Percentiles rank a stretch among this genome's conserved stretches.
Conservation (phyloP, 257 asterid genomes). For the Solanum chilense region DNA sequence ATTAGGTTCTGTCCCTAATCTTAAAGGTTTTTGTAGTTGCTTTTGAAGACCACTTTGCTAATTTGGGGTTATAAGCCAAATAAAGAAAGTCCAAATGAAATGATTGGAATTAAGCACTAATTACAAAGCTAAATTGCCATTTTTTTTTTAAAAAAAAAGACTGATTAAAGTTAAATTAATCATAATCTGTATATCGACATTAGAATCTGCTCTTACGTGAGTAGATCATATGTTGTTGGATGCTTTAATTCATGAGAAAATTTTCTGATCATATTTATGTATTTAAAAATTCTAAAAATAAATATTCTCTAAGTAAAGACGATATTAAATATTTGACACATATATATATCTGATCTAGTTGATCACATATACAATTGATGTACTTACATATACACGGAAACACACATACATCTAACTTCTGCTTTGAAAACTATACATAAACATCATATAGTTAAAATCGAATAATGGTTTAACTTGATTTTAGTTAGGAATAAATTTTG, state of each 20-base stretch:
- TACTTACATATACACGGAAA: background rate
- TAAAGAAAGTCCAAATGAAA: background rate
- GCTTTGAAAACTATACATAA: too few species aligned
- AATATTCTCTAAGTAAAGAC: background rate
- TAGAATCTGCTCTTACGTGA: background rate
- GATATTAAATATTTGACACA: background rate
- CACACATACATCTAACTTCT: too few species aligned
- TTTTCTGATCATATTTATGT: background rate
- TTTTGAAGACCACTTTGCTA: background rate
- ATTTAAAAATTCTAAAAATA: background rate
- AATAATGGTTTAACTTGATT: accelerated
- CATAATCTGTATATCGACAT: background rate
- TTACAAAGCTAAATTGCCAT: background rate
- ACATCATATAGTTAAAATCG: too few species aligned
- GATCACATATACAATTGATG: background rate
- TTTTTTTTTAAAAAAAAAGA: background rate
- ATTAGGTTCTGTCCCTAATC: background rate
- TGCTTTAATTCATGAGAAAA: background rate
- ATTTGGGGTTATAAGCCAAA: background rate
- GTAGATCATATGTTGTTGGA: background rate
- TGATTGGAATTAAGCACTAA: background rate
- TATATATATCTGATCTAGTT: too few species aligned
- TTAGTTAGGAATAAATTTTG: background rate
- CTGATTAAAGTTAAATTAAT: background rate
- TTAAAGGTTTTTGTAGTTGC: background rate